Percentiles rank a stretch among this genome's conserved stretches.
These are phyloP conservation scores for Suillus subluteus DNA, from an alignment of 768 basidiomycete genomes.

Conservation along the genomic window DNA sequence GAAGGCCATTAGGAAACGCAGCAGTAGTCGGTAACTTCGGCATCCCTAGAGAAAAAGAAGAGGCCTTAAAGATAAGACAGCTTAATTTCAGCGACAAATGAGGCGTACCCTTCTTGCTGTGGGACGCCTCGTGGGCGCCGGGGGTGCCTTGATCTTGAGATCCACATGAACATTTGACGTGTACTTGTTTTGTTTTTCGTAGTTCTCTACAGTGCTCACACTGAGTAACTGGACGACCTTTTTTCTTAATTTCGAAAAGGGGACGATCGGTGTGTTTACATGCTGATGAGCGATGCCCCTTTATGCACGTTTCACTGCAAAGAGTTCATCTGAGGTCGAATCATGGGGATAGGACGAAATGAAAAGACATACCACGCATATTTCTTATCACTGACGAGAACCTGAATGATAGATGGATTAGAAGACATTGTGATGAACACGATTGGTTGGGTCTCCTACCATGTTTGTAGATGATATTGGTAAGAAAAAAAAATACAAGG, in stretches of 20 bases:
- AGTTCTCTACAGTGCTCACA: constrained; percentile 54
- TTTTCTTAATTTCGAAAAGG: constrained; percentile 80
- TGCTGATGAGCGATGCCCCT: constrained; percentile 88
- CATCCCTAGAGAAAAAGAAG: constrained; percentile 43
- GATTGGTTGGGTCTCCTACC: constrained; percentile 41
- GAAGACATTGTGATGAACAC: constrained; percentile 31
- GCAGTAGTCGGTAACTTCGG: constrained; percentile 68
- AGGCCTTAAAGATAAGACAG: constrained; percentile 51
- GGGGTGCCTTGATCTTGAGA: constrained; percentile 39
- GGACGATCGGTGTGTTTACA: constrained; percentile 90
- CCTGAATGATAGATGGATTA: constrained; percentile 40
- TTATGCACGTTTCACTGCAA: constrained; percentile 87
- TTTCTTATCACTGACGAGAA: constrained; percentile 75
- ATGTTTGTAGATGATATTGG: constrained; percentile 17
- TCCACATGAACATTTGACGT: constrained; percentile 46
- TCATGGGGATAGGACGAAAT: constrained; percentile 4
- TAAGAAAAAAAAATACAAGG: constrained; percentile 4
- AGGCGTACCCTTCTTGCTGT: constrained; percentile 67
- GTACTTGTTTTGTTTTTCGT: constrained; percentile 50
- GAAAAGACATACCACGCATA: constrained; percentile 71
- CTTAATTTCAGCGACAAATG: constrained; percentile 16
- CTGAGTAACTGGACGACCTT: constrained; percentile 59
- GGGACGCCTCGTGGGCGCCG: constrained; percentile 25
- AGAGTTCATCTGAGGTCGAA: constrained; percentile 14
- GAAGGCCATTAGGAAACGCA: constrained; percentile 81